phyloP scores from a whole-genome alignment of 1,284 basidiomycete genomes.

The Tylopilus orsonianus region DNA sequence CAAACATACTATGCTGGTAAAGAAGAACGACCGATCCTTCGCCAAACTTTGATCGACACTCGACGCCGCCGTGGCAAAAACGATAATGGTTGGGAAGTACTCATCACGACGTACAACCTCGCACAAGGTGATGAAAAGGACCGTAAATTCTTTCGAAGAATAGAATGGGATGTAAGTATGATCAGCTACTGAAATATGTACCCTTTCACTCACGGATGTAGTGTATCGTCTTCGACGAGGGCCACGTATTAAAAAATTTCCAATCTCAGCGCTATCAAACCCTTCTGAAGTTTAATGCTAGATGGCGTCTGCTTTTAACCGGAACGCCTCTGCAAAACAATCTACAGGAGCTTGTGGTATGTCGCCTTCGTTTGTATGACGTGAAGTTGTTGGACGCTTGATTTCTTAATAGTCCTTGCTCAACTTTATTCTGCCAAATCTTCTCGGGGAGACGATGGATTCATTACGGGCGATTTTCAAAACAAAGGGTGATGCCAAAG shows the following conservation, averaged over 20 bases:
- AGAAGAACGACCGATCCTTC: slow-evolving; percentile 78
- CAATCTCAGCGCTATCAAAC: slow-evolving; percentile 94
- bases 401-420: slow-evolving; percentile 74
- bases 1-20: slow-evolving; percentile 94
- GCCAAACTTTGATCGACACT: slow-evolving; percentile 69
- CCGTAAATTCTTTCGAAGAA: slow-evolving; percentile 87
- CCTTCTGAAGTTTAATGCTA: slow-evolving; percentile 80
- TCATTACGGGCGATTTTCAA: slow-evolving; percentile 96
- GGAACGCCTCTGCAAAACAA: slow-evolving; percentile 95
- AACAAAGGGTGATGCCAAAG: slow-evolving; percentile 84
- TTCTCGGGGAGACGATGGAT: slow-evolving; percentile 77
- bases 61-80: slow-evolving; percentile 43
- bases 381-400: slow-evolving; percentile 6
- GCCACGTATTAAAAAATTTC: slow-evolving; percentile 95
- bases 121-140: slow-evolving; percentile 87
- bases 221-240: slow-evolving; percentile 94
- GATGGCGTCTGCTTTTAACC: slow-evolving; percentile 91
- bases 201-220: slow-evolving; percentile 32
- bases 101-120: slow-evolving; percentile 96
- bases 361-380: slow-evolving; percentile 36
- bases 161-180: slow-evolving; percentile 84
- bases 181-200: neutral
- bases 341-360: slow-evolving; percentile 91
- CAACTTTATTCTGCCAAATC: slow-evolving; percentile 95
- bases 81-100: slow-evolving; percentile 81